A percentile compares a stretch with the other conserved stretches of the same genome.
Conservation (phyloP, 1,284 basidiomycete genomes). For the Ustilago sp. region DNA sequence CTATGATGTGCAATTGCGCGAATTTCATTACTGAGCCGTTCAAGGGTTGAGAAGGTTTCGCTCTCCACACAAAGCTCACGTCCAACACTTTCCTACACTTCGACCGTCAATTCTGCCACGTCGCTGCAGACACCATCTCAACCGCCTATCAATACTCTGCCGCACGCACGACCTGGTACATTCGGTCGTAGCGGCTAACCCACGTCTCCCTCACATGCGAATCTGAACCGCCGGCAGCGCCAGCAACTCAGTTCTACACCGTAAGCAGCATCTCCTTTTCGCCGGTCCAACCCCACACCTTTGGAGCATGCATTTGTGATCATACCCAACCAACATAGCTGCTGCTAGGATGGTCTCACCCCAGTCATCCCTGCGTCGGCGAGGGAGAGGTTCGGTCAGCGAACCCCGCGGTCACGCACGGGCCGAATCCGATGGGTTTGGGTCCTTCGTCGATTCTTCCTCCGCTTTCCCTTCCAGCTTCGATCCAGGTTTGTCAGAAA, state of each 20-base stretch:
- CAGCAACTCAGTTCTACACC: not conserved
- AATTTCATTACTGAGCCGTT: slow-evolving; percentile 14
- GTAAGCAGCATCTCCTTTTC: not conserved
- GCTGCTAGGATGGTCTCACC: slow-evolving; percentile 36
- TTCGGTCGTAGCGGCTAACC: not conserved
- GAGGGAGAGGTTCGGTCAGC: slow-evolving; percentile 43
- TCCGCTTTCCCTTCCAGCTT: slow-evolving; percentile 36
- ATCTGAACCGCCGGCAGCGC: slow-evolving; percentile 22
- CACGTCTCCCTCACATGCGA: not conserved
- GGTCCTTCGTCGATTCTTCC: slow-evolving; percentile 49
- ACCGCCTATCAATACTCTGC: not conserved
- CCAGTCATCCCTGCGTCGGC: slow-evolving; percentile 38
- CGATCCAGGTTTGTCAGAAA: slow-evolving; percentile 28
- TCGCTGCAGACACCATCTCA: not conserved
- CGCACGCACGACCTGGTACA: not conserved
- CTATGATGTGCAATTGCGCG: slow-evolving; percentile 2
- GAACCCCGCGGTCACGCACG: slow-evolving; percentile 26
- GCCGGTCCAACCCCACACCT: not conserved
- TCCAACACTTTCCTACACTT: not conserved
- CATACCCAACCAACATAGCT: not conserved
- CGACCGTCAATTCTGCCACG: not conserved
- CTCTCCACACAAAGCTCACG: not conserved
- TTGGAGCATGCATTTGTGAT: slow-evolving; percentile 16
- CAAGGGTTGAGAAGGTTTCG: slow-evolving; percentile 2
- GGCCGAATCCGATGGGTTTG: slow-evolving; percentile 47